Base-by-base conservation (phyloP, 208 protist species). In the Trypanosoma rangeli region DNA sequence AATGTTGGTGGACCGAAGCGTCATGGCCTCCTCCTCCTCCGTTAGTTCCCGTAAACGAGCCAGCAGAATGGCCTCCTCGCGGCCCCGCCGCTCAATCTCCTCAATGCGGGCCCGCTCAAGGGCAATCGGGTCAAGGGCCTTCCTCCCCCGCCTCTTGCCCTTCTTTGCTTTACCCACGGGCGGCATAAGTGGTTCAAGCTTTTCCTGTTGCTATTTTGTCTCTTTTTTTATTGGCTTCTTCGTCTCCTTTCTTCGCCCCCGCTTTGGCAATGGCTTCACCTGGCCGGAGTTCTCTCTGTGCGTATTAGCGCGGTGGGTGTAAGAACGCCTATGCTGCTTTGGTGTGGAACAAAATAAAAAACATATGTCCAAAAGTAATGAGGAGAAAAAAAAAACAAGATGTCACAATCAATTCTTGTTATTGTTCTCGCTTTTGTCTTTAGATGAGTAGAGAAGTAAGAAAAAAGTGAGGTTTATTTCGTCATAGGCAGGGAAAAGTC, bases 21-120 rank as follows among this genome's bases (percentile, higher is more conserved):
- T 83, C 76, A 95, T 78, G 24, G 67, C 64, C 73, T 86, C 80
- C 78, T 98, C 94, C 62, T 95, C 85, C 44, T 86, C 73, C n/a
- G 94, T 64, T 24, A 97, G 68, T 46, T 97, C 83, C 9, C 79
- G 69, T 16, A 98, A 71, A 29, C 88, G 82, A 18, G 76, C 79
- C 37, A 93, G 70, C 20, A 96, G 72, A 48, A 96, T 78, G 29
- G 79, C 83, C 39, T 92, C 73, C 69, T 95, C 80, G 0, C 87
- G 87, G 28, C 80, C 67, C 22, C 80, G 86, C 60, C 78, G 72
- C 63, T 96, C 90, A 9, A 82, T 82, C 64, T 93, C 94, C 68
- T 93, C 85, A 29, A 83, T 74, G 33, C 82, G 80, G n/a, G 78
- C 65, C n/a, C 78, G 82, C 66, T 94, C 87, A 31, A 88, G 39